These are phyloP conservation scores for Dactylellina leptospora DNA, from an alignment of 2,329 filamentous ascomycete genomes.

Conservation along the genomic window DNA sequence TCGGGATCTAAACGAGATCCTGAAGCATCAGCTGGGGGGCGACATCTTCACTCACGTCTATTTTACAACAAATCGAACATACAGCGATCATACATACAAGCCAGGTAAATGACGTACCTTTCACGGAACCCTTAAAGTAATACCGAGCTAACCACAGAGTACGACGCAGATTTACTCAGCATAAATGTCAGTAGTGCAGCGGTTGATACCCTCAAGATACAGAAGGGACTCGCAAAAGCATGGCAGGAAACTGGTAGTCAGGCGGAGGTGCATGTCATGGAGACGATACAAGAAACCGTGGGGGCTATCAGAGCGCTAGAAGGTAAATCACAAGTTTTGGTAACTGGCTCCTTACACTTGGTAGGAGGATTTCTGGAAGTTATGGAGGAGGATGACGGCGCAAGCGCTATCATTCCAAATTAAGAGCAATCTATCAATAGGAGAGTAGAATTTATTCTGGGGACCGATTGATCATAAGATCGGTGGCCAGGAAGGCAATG, in stretches of 20 bases:
- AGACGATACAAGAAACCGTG: constrained; percentile 76
- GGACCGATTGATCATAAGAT: too few species aligned
- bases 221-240: constrained; percentile 70
- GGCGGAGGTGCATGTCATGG: constrained; percentile 67
- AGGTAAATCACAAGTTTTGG: constrained; percentile 70
- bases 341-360: constrained; percentile 85
- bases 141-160: constrained; percentile 65
- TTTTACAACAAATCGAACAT: constrained; percentile 80
- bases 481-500: too few species aligned
- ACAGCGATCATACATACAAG: constrained; percentile 64
- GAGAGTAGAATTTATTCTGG: neutral
- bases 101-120: constrained; percentile 64
- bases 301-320: constrained; percentile 65
- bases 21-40: constrained; percentile 59
- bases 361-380: constrained; percentile 81
- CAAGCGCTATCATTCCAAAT: constrained; percentile 10
- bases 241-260: constrained; percentile 68
- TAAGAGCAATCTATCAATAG: too few species aligned
- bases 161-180: constrained; percentile 67
- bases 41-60: constrained; percentile 74
- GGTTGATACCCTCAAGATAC: constrained; percentile 71
- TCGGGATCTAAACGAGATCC: constrained; percentile 66
- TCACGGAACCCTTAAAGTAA: neutral
- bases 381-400: constrained; percentile 64
- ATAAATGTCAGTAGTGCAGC: constrained; percentile 69